Base-by-base conservation (phyloP, 2,329 filamentous ascomycete genomes). In the Fusarium odoratissimum region DNA sequence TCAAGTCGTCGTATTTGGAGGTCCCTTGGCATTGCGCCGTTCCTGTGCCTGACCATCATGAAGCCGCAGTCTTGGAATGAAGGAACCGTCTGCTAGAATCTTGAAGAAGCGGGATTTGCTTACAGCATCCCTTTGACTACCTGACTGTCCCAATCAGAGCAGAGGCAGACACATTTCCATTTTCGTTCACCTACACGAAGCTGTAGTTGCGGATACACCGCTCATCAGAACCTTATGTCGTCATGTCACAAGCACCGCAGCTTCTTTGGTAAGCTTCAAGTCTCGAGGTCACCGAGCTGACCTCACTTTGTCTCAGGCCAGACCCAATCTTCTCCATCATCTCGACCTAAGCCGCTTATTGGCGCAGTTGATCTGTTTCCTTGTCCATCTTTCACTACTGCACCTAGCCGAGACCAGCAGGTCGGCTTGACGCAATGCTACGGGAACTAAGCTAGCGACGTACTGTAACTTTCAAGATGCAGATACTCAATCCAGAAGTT, bases 351-450 rank as follows among this genome's bases (percentile, higher is more conserved):
- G 55, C 67, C 56, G 45, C 60, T 56, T 59, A 42, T 67, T 74
- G 64, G 74, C 59, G 75, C 56, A 48, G 74, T 48, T 73, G 73
- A 77, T 70, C 73, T 70, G 69, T 72, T 64, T 70, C 55, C 60
- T 72, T 46, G 63, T 52, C 38, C 70, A 64, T 64, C 51, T 54
- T 66, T 64, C 58, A 37, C 66, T 61, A 67, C 68, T 75, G 72
- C 74, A 72, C 63, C 57, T 74, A 74, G 74, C 74, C 75, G 75
- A 75, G 72, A 76, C 74, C 66, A 72, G 59, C 64, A 72, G 63
- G 72, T 64, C 66, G 57, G 65, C 65, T 77, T 75, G 75, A 76
- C 60, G 73, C 73, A 77, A 74, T 74, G 54, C 66, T 55, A 60
- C 71, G 65, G 67, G 54, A 67, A 59, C 65, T 67, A 68, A 54